These are phyloP conservation scores for Sabuloglossum arenarium DNA, from an alignment of 495 filamentous ascomycete species.

Conservation along the genomic window DNA sequence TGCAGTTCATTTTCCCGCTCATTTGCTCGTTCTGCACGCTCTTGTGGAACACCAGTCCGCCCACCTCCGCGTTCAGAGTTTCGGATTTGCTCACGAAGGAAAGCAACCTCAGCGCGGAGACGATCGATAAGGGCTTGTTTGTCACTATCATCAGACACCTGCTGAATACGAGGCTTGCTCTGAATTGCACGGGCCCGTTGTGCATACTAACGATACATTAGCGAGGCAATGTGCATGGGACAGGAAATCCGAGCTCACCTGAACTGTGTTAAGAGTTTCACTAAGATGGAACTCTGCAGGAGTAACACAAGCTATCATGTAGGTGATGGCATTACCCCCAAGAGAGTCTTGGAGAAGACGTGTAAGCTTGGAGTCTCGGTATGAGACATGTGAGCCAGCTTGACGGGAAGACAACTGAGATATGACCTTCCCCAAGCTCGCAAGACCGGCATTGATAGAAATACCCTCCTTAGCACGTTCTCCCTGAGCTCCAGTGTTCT, in stretches of 20 bases:
- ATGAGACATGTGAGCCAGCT: conserved; percentile 81
- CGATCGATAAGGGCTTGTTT: conserved; percentile 90
- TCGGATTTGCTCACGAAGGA: conserved; percentile 84
- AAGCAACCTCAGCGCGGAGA: conserved; percentile 81
- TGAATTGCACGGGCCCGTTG: conserved; percentile 92
- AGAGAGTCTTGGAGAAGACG: conserved; percentile 91
- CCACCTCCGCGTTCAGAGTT: conserved; percentile 40
- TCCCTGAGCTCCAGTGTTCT: conserved; percentile 82
- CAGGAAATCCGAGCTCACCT: not conserved
- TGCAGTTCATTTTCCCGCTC: conserved; percentile 81
- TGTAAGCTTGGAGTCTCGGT: conserved; percentile 91
- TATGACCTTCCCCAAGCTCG: conserved; percentile 93
- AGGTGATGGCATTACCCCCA: conserved; percentile 95
- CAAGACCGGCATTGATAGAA: conserved; percentile 92
- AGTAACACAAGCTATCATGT: conserved; percentile 98
- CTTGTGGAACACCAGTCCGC: conserved; percentile 34
- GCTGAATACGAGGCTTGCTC: conserved; percentile 91
- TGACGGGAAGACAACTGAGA: conserved; percentile 87
- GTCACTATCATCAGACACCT: conserved; percentile 72
- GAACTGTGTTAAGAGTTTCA: conserved; percentile 91
- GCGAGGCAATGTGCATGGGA: not conserved
- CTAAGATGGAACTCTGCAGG: conserved; percentile 94
- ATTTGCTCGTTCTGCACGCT: conserved; percentile 57
- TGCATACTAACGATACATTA: conserved; percentile 43
- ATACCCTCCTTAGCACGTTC: conserved; percentile 95